phyloP scores from a whole-genome alignment of 352 stramenopile species.

The Phytophthora podocarpi region DNA sequence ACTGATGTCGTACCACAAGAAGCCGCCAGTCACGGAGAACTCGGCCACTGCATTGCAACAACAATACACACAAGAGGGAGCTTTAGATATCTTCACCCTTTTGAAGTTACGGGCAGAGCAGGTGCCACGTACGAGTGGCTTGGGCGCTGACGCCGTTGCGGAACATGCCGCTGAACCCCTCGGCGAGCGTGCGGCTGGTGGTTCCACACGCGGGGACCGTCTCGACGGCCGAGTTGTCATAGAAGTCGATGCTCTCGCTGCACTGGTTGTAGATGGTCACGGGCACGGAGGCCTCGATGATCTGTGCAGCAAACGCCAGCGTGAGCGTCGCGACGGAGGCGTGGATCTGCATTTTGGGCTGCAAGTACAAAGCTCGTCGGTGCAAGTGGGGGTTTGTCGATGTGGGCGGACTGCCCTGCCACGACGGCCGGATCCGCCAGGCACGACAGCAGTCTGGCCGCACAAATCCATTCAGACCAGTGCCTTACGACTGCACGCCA shows the following conservation, averaged over 20 bases:
- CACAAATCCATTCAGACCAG: conserved; percentile 25
- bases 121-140: conserved; percentile 38
- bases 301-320: conserved; percentile 26
- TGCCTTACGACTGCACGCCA: conserved; percentile 24
- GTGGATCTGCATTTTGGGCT: conserved; percentile 23
- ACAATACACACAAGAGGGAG: not conserved
- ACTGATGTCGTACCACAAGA: conserved; percentile 51
- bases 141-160: conserved; percentile 52
- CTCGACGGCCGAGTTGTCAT: conserved; percentile 58
- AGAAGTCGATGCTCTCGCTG: conserved; percentile 50
- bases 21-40: conserved; percentile 39
- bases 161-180: conserved; percentile 65
- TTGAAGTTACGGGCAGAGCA: not conserved
- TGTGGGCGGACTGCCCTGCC: conserved; percentile 22
- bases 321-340: conserved; percentile 25
- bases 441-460: conserved; percentile 18
- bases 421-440: conserved; percentile 1
- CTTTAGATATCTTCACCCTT: not conserved
- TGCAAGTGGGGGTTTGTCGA: conserved; percentile 24
- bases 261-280: conserved; percentile 66
- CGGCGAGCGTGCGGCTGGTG: conserved; percentile 38
- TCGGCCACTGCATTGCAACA: conserved; percentile 43
- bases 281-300: conserved; percentile 31
- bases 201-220: conserved; percentile 41
- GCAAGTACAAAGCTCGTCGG: conserved; percentile 17